Evolutionary conservation across 176 grass and related monocot genomes (phyloP).

Genomic region (Zoysia pacifica): DNA sequence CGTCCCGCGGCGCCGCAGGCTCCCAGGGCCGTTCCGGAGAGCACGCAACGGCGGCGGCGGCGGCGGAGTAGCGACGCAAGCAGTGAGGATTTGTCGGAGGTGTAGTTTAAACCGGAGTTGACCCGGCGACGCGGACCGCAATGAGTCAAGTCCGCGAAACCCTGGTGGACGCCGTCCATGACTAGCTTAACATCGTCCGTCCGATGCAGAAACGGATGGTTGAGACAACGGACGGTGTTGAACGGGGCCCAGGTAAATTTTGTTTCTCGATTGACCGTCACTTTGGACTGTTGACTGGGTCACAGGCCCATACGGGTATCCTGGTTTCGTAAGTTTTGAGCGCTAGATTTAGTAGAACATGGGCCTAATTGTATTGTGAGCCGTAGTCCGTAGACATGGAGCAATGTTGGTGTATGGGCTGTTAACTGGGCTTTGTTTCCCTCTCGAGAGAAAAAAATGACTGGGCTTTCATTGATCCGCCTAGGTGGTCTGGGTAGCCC

Average conservation of each 20-base stretch:
- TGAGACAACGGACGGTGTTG: rapidly evolving
- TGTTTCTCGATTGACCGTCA: neutral
- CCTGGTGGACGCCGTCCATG: neutral
- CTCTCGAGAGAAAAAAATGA: no score
- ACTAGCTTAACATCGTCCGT: neutral
- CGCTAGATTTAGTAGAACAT: no score
- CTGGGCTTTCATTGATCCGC: no score
- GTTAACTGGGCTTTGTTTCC: no score
- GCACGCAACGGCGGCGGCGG: slow-evolving; percentile 15
- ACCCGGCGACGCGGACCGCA: neutral
- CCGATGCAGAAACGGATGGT: neutral
- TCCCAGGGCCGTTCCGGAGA: slow-evolving; percentile 46
- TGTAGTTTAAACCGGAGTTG: slow-evolving; percentile 43
- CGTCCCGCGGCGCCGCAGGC: neutral
- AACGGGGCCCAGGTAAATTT: neutral
- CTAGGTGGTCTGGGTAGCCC: no score
- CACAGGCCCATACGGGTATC: neutral
- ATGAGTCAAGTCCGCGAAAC: neutral
- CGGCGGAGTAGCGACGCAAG: neutral
- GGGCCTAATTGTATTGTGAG: no score
- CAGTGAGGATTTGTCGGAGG: neutral
- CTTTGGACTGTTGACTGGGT: neutral
- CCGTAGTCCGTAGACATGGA: no score
- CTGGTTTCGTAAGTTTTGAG: neutral
- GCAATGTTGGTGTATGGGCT: no score